Base-by-base conservation (phyloP, 176 grass and related monocot species). In the Hsuehochloa calcarea region DNA sequence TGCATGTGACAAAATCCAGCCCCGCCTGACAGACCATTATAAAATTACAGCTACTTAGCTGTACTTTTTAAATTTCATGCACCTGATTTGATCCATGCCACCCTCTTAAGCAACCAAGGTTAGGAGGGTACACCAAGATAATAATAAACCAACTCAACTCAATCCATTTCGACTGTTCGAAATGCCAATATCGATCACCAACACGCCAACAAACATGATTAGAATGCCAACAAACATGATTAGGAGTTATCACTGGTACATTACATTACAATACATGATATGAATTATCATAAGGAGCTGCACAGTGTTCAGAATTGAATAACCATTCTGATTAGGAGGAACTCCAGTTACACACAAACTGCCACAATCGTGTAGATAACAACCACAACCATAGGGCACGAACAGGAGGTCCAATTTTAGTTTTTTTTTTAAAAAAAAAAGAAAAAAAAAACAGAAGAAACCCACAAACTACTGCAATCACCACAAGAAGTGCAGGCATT, bases 401-500 rank as follows among this genome's bases (percentile, higher is more conserved):
- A 86, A 68, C 77, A 72, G 67, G 74, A 88, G 55, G 19, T 84
- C 85, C 85, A 84, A 40, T 64, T 34, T 34, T n/a, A n/a, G n/a
- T n/a, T n/a, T 34, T 34, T 29, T 69, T 52, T n/a, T n/a, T n/a
- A n/a, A n/a, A n/a, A 62, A 54, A 80, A 58, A 26, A 29, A 25
- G 31, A 39, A 70, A 5, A 44, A 69, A 65, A 5, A 39, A 13
- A 31, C 19, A 65, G 9, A 40, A 59, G 29, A 83, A 78, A 85
- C 61, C 52, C 89, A 87, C 75, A 78, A 88, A 89, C 90, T 92
- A 89, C 61, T 83, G 78, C 86, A 83, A 92, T 78, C 90, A 89
- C 79, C 73, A 67, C 56, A 75, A 75, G 80, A 82, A 74, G 74
- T 87, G 82, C 67, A 84, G 80, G 69, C 74, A 74, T 79, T 78